phyloP scores from a whole-genome alignment of 2,329 filamentous ascomycete species.

The Colletotrichum australisinense region DNA sequence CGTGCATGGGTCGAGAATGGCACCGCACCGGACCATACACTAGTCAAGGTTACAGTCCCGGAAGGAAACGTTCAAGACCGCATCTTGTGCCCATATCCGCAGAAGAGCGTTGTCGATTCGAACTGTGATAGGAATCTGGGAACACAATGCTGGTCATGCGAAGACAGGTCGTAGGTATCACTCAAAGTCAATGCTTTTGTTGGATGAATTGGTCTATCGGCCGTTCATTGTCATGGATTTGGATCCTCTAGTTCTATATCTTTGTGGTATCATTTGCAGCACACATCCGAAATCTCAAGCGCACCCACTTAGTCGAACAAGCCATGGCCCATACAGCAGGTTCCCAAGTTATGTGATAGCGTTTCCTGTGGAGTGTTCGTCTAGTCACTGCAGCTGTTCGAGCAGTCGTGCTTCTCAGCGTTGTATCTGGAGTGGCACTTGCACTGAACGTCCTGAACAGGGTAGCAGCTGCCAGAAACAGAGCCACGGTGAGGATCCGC shows the following conservation, averaged over 20 bases:
- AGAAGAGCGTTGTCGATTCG: slow-evolving; percentile 40
- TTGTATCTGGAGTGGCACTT: slow-evolving; percentile 5
- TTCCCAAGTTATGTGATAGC: no score
- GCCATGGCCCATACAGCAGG: no score
- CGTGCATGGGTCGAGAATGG: slow-evolving; percentile 37
- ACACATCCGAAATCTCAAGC: background rate
- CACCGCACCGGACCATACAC: slow-evolving; percentile 21
- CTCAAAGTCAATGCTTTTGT: background rate
- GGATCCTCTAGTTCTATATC: background rate
- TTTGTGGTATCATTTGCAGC: background rate
- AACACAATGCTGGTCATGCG: background rate
- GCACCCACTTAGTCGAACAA: no score
- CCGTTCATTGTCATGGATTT: background rate
- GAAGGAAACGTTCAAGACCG: slow-evolving; percentile 36
- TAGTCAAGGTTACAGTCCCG: background rate
- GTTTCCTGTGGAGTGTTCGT: no score
- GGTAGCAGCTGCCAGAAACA: background rate
- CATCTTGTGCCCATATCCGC: slow-evolving; percentile 49
- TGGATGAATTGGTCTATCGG: background rate
- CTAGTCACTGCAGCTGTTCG: background rate
- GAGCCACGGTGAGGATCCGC: slow-evolving; percentile 2
- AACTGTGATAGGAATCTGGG: background rate
- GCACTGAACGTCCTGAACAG: background rate
- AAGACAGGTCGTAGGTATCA: no score
- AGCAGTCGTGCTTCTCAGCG: slow-evolving; percentile 5